These are phyloP conservation scores for Monilinia aucupariae DNA, from an alignment of 2,329 filamentous ascomycete species.

Conservation along the genomic window DNA sequence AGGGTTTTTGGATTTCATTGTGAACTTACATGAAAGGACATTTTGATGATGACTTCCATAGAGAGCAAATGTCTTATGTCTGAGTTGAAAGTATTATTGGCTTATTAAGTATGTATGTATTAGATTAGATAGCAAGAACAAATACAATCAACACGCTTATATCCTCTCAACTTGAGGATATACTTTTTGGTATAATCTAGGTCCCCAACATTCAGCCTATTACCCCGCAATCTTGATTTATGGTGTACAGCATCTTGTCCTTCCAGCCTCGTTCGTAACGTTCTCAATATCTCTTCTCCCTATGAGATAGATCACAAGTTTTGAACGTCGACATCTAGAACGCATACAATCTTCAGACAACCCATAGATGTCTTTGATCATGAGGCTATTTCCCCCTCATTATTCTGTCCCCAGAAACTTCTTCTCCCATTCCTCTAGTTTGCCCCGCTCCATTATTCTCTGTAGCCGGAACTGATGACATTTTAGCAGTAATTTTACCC, in stretches of 20 bases:
- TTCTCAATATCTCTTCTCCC: background rate
- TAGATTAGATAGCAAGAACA: too few relatives aligned
- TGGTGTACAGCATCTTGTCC: constrained; percentile 8
- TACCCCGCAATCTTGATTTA: constrained; percentile 10
- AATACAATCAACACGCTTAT: background rate
- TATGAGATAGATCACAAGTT: background rate
- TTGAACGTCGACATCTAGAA: background rate
- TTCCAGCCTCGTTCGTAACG: background rate
- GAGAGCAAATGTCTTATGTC: too few relatives aligned
- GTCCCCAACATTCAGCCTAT: background rate
- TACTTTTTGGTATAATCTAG: background rate
- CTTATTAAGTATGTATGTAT: too few relatives aligned
- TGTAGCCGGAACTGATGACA: background rate
- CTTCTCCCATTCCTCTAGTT: background rate
- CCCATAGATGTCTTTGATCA: background rate
- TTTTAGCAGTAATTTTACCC: constrained; percentile 2
- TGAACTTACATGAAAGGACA: too few relatives aligned
- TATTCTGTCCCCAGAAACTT: background rate
- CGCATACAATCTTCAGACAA: background rate
- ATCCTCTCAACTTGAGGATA: background rate
- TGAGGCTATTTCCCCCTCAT: background rate
- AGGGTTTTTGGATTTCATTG: too few relatives aligned
- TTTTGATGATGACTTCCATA: too few relatives aligned
- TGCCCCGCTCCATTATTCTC: constrained; percentile 2
- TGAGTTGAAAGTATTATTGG: too few relatives aligned